Conservation (phyloP, 2,329 filamentous ascomycete genomes). For the Fusarium pilosicola region DNA sequence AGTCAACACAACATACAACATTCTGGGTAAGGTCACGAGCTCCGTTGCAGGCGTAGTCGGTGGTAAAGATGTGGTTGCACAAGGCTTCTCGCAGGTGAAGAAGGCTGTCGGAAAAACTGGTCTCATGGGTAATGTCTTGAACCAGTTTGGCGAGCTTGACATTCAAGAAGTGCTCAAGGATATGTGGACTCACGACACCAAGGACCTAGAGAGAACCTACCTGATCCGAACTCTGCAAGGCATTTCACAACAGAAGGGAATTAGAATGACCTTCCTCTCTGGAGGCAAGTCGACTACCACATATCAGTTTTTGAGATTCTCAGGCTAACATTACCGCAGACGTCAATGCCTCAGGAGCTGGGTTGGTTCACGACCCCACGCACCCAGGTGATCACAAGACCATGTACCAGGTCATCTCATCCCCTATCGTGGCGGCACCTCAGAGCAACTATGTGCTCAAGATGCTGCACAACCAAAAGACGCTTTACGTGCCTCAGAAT, state of each 20-base stretch:
- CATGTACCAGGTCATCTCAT: slow-evolving; percentile 98
- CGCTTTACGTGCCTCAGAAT: slow-evolving; percentile 90
- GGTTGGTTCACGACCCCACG: slow-evolving; percentile 91
- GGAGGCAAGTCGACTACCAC: slow-evolving; percentile 67
- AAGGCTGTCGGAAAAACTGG: slow-evolving; percentile 95
- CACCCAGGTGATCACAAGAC: slow-evolving; percentile 96
- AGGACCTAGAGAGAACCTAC: slow-evolving; percentile 97
- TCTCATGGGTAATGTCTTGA: slow-evolving; percentile 94
- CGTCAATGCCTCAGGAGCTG: slow-evolving; percentile 91
- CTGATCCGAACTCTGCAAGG: slow-evolving; percentile 95
- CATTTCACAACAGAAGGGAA: slow-evolving; percentile 92
- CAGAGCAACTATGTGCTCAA: slow-evolving; percentile 88
- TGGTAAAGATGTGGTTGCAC: slow-evolving; percentile 90
- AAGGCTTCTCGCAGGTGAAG: slow-evolving; percentile 94
- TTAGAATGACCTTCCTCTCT: slow-evolving; percentile 96
- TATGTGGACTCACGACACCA: slow-evolving; percentile 98
- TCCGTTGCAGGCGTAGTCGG: slow-evolving; percentile 96
- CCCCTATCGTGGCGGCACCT: slow-evolving; percentile 90
- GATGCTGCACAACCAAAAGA: slow-evolving; percentile 93
- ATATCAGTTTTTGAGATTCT: neutral
- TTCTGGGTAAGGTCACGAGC: slow-evolving; percentile 93
- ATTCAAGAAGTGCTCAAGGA: slow-evolving; percentile 94
- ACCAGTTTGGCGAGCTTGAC: slow-evolving; percentile 96
- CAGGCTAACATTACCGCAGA: slow-evolving; percentile 56
- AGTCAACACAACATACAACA: slow-evolving; percentile 95